phyloP scores from a whole-genome alignment of 192 early-diverging fungal genomes.

The Coemansia sp. region DNA sequence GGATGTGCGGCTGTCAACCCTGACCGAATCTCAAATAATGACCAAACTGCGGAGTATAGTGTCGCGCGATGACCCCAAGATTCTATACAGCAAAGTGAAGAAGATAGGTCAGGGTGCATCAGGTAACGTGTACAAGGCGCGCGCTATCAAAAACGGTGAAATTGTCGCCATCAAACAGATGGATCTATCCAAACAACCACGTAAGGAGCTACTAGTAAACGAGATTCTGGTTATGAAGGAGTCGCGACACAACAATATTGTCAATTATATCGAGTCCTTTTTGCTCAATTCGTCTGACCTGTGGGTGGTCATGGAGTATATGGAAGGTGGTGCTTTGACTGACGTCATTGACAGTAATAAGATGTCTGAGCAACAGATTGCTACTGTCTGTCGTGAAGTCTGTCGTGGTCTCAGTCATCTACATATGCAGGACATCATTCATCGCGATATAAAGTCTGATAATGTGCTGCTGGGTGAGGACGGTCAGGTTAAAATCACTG shows the following conservation, averaged over 20 bases:
- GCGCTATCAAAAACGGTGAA: conserved; percentile 64
- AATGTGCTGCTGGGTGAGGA: conserved; percentile 80
- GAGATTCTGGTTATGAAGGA: conserved; percentile 95
- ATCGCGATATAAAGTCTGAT: conserved; percentile 89
- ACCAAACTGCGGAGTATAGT: conserved; percentile 87
- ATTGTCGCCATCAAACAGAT: conserved; percentile 95
- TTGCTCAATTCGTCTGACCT: conserved; percentile 79
- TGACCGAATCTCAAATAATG: conserved; percentile 95
- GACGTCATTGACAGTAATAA: conserved; percentile 95
- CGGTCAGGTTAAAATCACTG: conserved; percentile 86
- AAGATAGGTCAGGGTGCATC: conserved; percentile 98
- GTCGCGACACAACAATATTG: conserved; percentile 91
- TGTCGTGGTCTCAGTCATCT: conserved; percentile 78
- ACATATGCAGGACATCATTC: conserved; percentile 82
- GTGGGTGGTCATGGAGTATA: conserved; percentile 99
- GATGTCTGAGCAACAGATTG: conserved; percentile 92
- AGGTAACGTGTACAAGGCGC: conserved; percentile 96
- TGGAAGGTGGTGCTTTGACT: conserved; percentile 97
- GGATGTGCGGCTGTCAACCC: conserved; percentile 80
- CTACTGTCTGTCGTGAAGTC: conserved; percentile 84
- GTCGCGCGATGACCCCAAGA: conserved; percentile 85
- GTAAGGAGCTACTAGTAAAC: conserved; percentile 89
- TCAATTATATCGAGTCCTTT: conserved; percentile 94
- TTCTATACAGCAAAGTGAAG: conserved; percentile 89
- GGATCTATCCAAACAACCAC: conserved; percentile 81